Conservation (phyloP, 2,329 filamentous ascomycete species). For the Pseudogymnoascus sp. region DNA sequence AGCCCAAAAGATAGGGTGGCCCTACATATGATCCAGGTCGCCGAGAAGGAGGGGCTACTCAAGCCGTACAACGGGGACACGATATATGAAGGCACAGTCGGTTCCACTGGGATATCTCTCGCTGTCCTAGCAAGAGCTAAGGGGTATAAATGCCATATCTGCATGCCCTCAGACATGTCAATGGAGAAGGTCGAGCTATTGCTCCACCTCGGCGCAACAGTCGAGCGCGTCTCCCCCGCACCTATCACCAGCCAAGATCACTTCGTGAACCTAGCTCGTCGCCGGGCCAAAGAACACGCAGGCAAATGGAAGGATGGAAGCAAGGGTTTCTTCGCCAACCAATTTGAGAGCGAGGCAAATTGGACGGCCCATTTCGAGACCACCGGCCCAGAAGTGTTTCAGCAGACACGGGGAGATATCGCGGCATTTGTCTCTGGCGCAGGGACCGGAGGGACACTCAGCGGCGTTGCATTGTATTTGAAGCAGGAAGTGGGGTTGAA, state of each 20-base stretch:
- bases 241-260: conserved; percentile 90
- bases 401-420: conserved; percentile 63
- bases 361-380: conserved; percentile 72
- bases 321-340: conserved; percentile 85
- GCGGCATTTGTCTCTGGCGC: conserved; percentile 91
- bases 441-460: conserved; percentile 88
- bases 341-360: conserved; percentile 89
- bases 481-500: conserved; percentile 48
- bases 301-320: conserved; percentile 48
- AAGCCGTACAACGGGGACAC: conserved; percentile 78
- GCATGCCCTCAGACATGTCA: conserved; percentile 90
- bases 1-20: conserved; percentile 95
- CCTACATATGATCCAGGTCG: conserved; percentile 75
- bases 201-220: conserved; percentile 80
- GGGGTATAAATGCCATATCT: conserved; percentile 90
- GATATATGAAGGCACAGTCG: conserved; percentile 95
- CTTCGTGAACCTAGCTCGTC: conserved; percentile 85
- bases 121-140: conserved; percentile 79
- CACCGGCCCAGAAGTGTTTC: conserved; percentile 84
- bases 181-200: conserved; percentile 84
- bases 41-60: conserved; percentile 69
- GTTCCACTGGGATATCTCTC: conserved; percentile 90
- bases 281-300: conserved; percentile 68
- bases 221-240: conserved; percentile 82
- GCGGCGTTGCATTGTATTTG: conserved; percentile 74